Conservation (phyloP, 805 yeast genomes). For the Diddensiella caesifluorescens region DNA sequence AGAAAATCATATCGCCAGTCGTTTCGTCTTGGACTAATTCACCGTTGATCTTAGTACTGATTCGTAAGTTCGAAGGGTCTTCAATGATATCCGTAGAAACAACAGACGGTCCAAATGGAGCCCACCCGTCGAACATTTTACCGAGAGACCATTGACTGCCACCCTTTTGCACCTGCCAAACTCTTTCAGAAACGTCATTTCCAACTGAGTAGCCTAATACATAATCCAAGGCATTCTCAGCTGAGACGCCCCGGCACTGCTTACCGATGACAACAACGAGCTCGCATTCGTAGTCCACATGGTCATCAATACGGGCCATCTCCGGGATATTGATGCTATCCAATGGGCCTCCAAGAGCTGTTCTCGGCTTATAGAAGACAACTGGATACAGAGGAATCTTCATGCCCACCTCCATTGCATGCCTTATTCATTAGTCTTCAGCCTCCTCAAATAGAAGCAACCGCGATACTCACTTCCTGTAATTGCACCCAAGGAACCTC, state of each 20-base stretch:
- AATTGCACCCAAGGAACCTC: slow-evolving; percentile 50
- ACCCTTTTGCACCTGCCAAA: slow-evolving; percentile 51
- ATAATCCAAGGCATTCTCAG: slow-evolving; percentile 40
- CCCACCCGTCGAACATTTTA: slow-evolving; percentile 52
- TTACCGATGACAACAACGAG: slow-evolving; percentile 50
- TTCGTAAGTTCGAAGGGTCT: slow-evolving; percentile 35
- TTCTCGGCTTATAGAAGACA: slow-evolving; percentile 46
- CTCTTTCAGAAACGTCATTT: slow-evolving; percentile 52
- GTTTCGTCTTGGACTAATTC: slow-evolving; percentile 41
- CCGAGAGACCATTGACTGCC: slow-evolving; percentile 51
- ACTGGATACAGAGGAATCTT: slow-evolving; percentile 46
- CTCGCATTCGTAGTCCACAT: slow-evolving; percentile 51
- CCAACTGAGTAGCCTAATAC: slow-evolving; percentile 51
- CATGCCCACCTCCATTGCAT: slow-evolving; percentile 37
- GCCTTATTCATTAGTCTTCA: slow-evolving; percentile 14
- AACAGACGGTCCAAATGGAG: slow-evolving; percentile 53
- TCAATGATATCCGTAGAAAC: slow-evolving; percentile 33
- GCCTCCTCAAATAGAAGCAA: neutral
- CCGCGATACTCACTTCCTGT: slow-evolving; percentile 36
- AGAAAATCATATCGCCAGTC: slow-evolving; percentile 47
- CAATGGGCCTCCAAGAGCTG: slow-evolving; percentile 41
- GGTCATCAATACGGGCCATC: slow-evolving; percentile 30
- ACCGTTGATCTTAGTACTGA: slow-evolving; percentile 44
- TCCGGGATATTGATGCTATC: slow-evolving; percentile 38
- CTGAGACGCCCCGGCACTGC: slow-evolving; percentile 40